Conservation (phyloP, 208 protist genomes). For the Lotmaria passim region DNA sequence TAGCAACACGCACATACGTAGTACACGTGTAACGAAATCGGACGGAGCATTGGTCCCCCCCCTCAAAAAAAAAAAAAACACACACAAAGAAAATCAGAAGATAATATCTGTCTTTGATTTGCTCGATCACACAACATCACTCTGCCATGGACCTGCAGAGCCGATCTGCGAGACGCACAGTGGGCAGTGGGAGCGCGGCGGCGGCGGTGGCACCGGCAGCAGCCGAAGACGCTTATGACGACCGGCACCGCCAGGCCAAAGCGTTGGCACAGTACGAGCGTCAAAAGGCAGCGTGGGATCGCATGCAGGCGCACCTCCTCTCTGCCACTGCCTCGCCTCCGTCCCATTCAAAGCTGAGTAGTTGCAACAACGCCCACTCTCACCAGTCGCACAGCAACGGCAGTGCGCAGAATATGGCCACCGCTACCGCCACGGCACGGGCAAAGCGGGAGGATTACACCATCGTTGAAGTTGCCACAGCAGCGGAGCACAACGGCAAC, state of each 20-base stretch:
- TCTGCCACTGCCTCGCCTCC: slow-evolving; percentile 11
- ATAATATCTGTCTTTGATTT: too few species aligned
- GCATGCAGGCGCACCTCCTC: slow-evolving; percentile 35
- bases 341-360: neutral
- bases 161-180: neutral
- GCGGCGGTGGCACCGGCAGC: neutral
- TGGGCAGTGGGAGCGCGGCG: neutral
- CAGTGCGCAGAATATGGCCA: slow-evolving; percentile 45
- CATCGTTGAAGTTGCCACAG: slow-evolving; percentile 49
- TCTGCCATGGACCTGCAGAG: slow-evolving; percentile 7
- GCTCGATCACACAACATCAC: too few species aligned
- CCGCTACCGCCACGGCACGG: slow-evolving; percentile 41
- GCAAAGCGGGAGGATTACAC: slow-evolving; percentile 57
- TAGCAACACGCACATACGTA: too few species aligned
- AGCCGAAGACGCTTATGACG: slow-evolving; percentile 48
- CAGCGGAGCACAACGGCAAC: slow-evolving; percentile 22
- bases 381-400: neutral
- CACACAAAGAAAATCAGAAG: too few species aligned
- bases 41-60: too few species aligned
- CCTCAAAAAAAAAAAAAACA: too few species aligned
- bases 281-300: slow-evolving; percentile 69
- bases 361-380: too few species aligned
- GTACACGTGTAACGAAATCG: too few species aligned
- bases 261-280: slow-evolving; percentile 68
- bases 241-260: slow-evolving; percentile 67